Percentiles rank a stretch among this genome's conserved stretches.
These are phyloP conservation scores for Trichoderma hamatum DNA, from an alignment of 2,329 filamentous ascomycete genomes.

Conservation along the genomic window DNA sequence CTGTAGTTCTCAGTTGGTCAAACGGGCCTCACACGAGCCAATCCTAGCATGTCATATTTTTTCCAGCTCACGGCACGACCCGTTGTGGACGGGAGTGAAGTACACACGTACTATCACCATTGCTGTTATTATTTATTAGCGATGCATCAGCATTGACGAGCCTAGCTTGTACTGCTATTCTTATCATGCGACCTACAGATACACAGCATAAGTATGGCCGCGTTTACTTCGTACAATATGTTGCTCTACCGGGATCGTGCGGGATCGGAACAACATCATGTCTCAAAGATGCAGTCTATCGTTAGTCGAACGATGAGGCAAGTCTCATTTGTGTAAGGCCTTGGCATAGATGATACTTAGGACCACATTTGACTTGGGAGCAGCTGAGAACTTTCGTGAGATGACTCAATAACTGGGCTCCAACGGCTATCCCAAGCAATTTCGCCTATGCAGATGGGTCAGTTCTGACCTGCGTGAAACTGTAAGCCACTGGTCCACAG, in stretches of 20 bases:
- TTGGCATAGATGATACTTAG: not conserved
- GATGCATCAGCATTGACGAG: not conserved
- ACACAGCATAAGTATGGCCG: conserved; percentile 14
- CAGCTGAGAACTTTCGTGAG: not conserved
- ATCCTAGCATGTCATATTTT: conserved; percentile 10
- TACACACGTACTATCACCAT: not conserved
- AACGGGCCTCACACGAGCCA: not conserved
- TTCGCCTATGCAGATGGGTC: too few species aligned
- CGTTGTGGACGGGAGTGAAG: not conserved
- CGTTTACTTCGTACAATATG: not conserved
- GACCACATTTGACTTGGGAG: not conserved
- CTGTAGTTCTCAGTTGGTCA: not conserved
- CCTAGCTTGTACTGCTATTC: not conserved
- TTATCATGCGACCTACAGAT: conserved; percentile 1
- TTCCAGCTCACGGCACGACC: not conserved
- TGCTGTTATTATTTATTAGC: not conserved
- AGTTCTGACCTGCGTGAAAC: not conserved
- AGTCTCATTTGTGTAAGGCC: not conserved
- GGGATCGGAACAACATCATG: conserved; percentile 7
- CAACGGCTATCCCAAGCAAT: not conserved
- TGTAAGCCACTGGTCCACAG: not conserved
- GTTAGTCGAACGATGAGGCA: not conserved
- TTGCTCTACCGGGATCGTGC: conserved; percentile 13
- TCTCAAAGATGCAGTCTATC: not conserved
- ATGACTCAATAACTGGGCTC: not conserved